phyloP scores from a whole-genome alignment of 225 moss, liverwort and hornwort species.

The Climacium dendroides region DNA sequence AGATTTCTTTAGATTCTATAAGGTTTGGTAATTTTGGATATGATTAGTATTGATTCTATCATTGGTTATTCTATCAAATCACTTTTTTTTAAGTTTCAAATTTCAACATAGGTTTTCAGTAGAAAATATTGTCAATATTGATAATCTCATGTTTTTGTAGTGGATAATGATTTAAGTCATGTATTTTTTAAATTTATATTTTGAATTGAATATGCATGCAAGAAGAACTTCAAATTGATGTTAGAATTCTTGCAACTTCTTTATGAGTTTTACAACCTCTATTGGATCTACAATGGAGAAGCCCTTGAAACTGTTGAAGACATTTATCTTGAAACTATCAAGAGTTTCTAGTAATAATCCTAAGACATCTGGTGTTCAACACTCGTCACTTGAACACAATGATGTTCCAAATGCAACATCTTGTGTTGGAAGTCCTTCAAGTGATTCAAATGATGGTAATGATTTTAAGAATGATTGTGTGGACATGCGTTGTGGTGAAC shows the following conservation, averaged over 20 bases:
- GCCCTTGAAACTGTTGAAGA: background rate
- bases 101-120: rapidly evolving
- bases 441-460: background rate
- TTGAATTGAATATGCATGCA: background rate
- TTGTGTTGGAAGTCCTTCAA: rapidly evolving
- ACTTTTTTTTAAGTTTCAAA: background rate
- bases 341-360: rapidly evolving
- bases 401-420: background rate
- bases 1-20: too few species aligned
- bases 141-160: background rate
- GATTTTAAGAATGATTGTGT: rapidly evolving
- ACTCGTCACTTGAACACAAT: rapidly evolving
- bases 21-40: too few species aligned
- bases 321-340: background rate
- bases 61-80: background rate
- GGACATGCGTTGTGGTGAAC: background rate
- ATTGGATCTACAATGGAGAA: background rate
- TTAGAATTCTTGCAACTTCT: background rate
- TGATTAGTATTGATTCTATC: too few species aligned
- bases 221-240: too few species aligned
- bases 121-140: background rate
- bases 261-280: background rate
- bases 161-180: background rate
- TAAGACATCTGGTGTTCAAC: rapidly evolving
- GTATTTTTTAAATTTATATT: background rate